A percentile compares a stretch with the other conserved stretches of the same genome.
Conservation (phyloP, 495 filamentous ascomycete species). For the Aeminium ludgeri region DNA sequence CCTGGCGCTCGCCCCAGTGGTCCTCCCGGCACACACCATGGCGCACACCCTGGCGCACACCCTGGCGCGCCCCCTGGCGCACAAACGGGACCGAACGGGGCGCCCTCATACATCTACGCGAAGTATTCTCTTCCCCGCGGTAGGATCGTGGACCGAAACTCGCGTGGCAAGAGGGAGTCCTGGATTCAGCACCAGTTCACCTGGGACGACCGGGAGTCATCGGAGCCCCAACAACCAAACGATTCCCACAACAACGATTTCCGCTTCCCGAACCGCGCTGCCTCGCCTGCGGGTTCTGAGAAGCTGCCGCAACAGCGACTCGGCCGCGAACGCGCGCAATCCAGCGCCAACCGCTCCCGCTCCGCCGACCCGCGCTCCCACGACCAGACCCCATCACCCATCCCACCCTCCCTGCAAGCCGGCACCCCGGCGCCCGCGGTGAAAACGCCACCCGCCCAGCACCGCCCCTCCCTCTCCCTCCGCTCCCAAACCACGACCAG, state of each 20-base stretch:
- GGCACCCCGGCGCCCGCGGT: neutral
- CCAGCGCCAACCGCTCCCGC: slow-evolving; percentile 3
- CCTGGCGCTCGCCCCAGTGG: too few species aligned
- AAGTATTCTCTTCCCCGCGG: slow-evolving; percentile 73
- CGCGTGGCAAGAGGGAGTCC: slow-evolving; percentile 44
- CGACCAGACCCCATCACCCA: too few species aligned
- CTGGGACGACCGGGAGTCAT: too few species aligned
- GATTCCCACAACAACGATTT: too few species aligned
- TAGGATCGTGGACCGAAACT: slow-evolving; percentile 53
- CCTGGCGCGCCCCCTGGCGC: too few species aligned
- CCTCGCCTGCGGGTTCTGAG: slow-evolving; percentile 19
- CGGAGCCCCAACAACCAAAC: too few species aligned
- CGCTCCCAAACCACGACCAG: slow-evolving; percentile 35
- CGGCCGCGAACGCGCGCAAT: neutral
- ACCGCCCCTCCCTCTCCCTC: slow-evolving; percentile 28
- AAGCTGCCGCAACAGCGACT: neutral
- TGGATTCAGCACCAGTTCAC: slow-evolving; percentile 35
- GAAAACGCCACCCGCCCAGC: neutral
- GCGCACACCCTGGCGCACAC: too few species aligned
- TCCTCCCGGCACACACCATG: too few species aligned
- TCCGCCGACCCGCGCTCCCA: slow-evolving; percentile 8
- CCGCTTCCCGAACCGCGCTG: too few species aligned
- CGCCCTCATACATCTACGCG: slow-evolving; percentile 66
- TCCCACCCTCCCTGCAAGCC: neutral
- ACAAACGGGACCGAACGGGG: too few species aligned